Conservation (phyloP, 192 early-diverging fungal species). For the Coemansia sp. region DNA sequence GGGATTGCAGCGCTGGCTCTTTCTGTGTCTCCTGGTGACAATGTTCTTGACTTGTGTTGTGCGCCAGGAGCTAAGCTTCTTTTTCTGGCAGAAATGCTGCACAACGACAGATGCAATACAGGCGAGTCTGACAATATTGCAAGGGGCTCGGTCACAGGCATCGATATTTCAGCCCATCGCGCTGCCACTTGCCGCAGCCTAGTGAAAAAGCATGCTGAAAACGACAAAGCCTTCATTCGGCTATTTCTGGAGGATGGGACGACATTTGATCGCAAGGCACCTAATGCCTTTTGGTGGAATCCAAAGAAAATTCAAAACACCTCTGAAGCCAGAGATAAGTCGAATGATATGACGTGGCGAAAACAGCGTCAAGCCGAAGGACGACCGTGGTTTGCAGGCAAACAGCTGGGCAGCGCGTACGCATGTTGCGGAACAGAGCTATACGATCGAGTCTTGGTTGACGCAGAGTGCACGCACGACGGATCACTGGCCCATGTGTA, state of each 20-base stretch:
- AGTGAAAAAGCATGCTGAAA: conserved; percentile 69
- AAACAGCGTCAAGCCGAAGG: background rate
- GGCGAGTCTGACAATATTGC: background rate
- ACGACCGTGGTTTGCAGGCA: conserved; percentile 77
- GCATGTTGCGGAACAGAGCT: conserved; percentile 50
- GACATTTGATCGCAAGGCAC: conserved; percentile 70
- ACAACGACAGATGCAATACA: conserved; percentile 28
- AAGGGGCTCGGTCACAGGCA: conserved; percentile 86
- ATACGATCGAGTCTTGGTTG: conserved; percentile 72
- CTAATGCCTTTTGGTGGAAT: conserved; percentile 52
- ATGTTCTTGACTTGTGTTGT: conserved; percentile 89
- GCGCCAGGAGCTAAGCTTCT: conserved; percentile 90
- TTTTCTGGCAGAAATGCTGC: conserved; percentile 71
- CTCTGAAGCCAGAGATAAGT: background rate
- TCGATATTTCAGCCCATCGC: conserved; percentile 78
- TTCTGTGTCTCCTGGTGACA: conserved; percentile 69
- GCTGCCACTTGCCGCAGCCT: conserved; percentile 73
- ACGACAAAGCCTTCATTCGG: conserved; percentile 48
- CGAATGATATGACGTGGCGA: background rate
- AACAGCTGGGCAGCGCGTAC: conserved; percentile 64
- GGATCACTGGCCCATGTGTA: conserved; percentile 79
- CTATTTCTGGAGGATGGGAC: conserved; percentile 86
- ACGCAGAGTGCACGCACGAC: conserved; percentile 89
- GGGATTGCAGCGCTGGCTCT: conserved; percentile 83
- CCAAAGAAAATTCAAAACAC: conserved; percentile 9